Evolutionary conservation across 768 basidiomycete genomes (phyloP), one percentile per base, ranked within the genome.

Genomic region (Strobilomyces confusus): DNA sequence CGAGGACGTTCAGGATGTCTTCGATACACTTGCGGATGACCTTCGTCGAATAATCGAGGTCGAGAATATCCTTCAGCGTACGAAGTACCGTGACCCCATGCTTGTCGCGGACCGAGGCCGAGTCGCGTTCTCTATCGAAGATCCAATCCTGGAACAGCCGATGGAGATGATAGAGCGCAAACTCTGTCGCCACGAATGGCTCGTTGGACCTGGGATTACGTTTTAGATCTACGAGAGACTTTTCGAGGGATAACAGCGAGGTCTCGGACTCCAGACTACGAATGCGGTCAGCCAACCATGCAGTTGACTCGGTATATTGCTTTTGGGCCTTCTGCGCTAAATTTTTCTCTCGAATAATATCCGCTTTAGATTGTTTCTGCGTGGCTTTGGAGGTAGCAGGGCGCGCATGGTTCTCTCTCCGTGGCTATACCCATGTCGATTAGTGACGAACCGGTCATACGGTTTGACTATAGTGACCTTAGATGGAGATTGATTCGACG

Each of bases 261-360:
- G 43, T 44, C 40, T 62, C 49, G 1, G 54, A 55, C 38, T 69
- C 58, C 42, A 77, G 54, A 5, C 65, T 62, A 11, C 66, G 66
- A n/a, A 86, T 71, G 36, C 80, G 75, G 25, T 73, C 73, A 22
- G 69, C 64, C 77, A 84, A 80, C 84, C 86, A 88, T 11, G 59
- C 51, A 30, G 65, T 63, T 9, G 77, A 75, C 9, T 72, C 70
- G 4, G 70, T 64, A 22, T 73, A 66, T 36, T 70, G 71, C 38
- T 73, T 73, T 19, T 71, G 63, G n/a, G 71, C 63, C 54, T 80
- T 83, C 56, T 79, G 70, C 0, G 71, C 71, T 17, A 70, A 45
- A 50, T 81, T 80, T 54, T 79, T 68, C 50, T 70, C 72, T 1
- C 77, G 75, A 38, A 80, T 72, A 44, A 62, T 67, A 25, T 80